These are phyloP conservation scores for Cytospora mali DNA, from an alignment of 2,329 filamentous ascomycete genomes.

Conservation along the genomic window DNA sequence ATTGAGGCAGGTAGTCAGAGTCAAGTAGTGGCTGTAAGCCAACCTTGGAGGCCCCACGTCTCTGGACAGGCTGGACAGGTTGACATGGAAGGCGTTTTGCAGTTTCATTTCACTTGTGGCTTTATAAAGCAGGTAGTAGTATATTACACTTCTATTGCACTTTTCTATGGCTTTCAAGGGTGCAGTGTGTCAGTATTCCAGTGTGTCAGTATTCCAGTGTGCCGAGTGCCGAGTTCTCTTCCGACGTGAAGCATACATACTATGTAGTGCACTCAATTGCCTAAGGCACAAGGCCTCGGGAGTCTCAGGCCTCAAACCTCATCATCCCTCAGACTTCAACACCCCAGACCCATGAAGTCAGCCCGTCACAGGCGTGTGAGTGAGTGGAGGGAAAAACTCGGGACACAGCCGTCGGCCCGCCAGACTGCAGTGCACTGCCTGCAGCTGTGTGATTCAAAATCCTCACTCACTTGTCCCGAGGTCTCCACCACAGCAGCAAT, in stretches of 20 bases:
- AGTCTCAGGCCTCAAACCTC: no score
- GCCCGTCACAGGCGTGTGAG: background rate
- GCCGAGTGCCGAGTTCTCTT: no score
- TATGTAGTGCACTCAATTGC: no score
- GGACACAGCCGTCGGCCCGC: constrained; percentile 13
- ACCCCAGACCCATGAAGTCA: background rate
- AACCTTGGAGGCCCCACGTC: background rate
- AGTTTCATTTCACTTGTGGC: background rate
- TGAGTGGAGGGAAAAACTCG: background rate
- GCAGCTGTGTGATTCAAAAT: background rate
- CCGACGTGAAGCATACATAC: no score
- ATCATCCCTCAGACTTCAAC: no score
- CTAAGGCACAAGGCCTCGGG: no score
- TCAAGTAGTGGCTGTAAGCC: background rate
- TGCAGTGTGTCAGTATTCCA: no score
- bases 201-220: no score
- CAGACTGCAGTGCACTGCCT: constrained; percentile 1
- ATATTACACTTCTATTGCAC: no score
- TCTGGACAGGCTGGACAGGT: background rate
- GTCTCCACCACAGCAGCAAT: constrained; percentile 1
- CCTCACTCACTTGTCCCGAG: background rate
- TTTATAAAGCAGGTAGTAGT: no score
- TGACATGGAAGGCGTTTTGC: no score
- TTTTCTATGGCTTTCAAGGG: no score
- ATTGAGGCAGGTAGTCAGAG: background rate